Evolutionary conservation across 2,329 filamentous ascomycete species (phyloP).

Genomic region (Fusarium haematococcum): DNA sequence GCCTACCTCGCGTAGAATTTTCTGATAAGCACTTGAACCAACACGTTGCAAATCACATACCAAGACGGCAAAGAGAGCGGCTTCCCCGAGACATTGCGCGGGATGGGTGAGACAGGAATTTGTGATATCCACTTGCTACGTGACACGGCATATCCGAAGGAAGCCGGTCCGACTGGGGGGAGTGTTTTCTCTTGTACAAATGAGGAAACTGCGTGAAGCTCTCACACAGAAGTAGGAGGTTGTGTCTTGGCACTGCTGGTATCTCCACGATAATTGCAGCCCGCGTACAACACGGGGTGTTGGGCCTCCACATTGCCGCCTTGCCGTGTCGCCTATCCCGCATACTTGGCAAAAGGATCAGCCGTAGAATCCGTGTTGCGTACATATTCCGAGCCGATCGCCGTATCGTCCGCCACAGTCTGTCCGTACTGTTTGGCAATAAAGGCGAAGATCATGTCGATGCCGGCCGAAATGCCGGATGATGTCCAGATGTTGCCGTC

Average conservation of each 20-base stretch:
- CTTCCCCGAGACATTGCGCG: neutral
- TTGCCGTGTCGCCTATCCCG: neutral
- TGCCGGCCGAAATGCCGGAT: conserved; percentile 64
- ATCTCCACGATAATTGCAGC: neutral
- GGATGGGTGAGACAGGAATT: neutral
- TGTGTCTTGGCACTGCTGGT: neutral
- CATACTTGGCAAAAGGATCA: conserved; percentile 65
- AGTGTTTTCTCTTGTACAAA: neutral
- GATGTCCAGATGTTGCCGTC: conserved; percentile 73
- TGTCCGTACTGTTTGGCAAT: conserved; percentile 59
- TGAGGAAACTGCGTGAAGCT: neutral
- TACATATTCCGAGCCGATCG: conserved; percentile 68
- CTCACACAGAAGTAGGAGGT: neutral
- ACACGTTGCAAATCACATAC: neutral
- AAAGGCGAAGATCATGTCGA: conserved; percentile 54
- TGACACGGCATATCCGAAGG: neutral
- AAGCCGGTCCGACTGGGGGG: neutral
- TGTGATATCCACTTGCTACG: neutral
- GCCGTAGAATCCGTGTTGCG: conserved; percentile 60
- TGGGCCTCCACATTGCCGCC: neutral
- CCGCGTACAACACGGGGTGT: neutral
- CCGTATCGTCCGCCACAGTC: conserved; percentile 60
- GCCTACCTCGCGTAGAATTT: neutral
- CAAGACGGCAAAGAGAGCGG: neutral
- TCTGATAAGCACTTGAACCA: neutral